Evolutionary conservation across 2,329 filamentous ascomycete species (phyloP).

Genomic region (Colletotrichum orbiculare): DNA sequence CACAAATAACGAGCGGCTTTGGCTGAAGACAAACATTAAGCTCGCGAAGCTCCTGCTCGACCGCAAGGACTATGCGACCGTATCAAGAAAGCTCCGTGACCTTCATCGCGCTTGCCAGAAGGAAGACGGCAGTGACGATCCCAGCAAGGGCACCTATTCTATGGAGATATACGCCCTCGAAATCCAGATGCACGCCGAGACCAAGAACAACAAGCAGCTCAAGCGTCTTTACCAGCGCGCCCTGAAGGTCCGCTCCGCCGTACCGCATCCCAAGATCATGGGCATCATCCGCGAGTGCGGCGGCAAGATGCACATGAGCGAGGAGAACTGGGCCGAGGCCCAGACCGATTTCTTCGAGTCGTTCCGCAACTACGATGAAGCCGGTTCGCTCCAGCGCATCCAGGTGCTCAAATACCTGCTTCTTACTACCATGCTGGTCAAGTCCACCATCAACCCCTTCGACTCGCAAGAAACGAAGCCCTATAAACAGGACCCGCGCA

Average conservation of each 20-base stretch:
- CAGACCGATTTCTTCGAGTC: conserved; percentile 99
- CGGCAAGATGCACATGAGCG: conserved; percentile 99
- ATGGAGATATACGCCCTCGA: conserved; percentile 96
- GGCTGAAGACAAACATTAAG: conserved; percentile 99
- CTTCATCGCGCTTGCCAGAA: conserved; percentile 89
- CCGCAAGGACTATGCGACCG: conserved; percentile 84
- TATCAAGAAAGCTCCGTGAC: conserved; percentile 86
- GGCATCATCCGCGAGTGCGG: conserved; percentile 98
- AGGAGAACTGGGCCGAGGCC: conserved; percentile 98
- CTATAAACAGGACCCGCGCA: conserved; percentile 94
- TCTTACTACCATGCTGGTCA: conserved; percentile 97
- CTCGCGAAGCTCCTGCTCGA: conserved; percentile 91
- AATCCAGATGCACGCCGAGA: conserved; percentile 98
- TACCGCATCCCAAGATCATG: conserved; percentile 99
- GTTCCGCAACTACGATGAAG: conserved; percentile 98
- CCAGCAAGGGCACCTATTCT: conserved; percentile 95
- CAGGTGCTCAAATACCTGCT: conserved; percentile 98
- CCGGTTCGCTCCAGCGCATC: conserved; percentile 93
- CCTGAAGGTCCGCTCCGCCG: conserved; percentile 92
- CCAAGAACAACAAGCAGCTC: conserved; percentile 95
- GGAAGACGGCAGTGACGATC: conserved; percentile 88
- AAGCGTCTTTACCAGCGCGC: conserved; percentile 93
- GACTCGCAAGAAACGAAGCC: conserved; percentile 99
- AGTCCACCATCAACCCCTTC: conserved; percentile 98
- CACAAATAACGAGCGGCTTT: conserved; percentile 96